phyloP scores from a whole-genome alignment of 345 rosid species.

The Moringa oleifera region DNA sequence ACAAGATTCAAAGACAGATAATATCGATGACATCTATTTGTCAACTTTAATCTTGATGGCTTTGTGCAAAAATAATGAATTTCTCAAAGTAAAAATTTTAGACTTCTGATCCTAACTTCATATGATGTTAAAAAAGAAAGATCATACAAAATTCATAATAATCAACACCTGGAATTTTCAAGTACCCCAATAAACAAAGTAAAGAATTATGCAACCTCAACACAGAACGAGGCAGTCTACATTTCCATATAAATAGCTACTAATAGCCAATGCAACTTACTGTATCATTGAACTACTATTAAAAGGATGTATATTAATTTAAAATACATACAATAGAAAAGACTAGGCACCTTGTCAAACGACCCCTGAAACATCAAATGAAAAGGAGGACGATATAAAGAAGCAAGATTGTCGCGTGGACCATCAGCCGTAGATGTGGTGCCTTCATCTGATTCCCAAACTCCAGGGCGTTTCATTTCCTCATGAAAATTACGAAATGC shows the following conservation, averaged over 20 bases:
- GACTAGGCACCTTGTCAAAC: constrained; percentile 64
- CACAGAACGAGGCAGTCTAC: no score
- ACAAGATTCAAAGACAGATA: neutral
- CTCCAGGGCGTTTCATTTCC: constrained; percentile 80
- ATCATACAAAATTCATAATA: no score
- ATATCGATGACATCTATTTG: no score
- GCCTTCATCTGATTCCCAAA: constrained; percentile 72
- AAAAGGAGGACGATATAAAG: constrained; percentile 91
- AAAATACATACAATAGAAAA: neutral
- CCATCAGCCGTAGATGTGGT: constrained; percentile 48
- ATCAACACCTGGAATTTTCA: no score
- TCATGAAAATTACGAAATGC: constrained; percentile 90
- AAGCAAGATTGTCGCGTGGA: constrained; percentile 86
- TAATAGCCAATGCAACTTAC: neutral
- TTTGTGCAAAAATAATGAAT: neutral
- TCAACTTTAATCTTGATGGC: neutral
- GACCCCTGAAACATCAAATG: constrained; percentile 83
- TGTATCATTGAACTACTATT: neutral
- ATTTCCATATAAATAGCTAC: neutral
- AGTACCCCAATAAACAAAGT: neutral
- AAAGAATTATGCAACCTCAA: neutral
- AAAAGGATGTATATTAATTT: no score
- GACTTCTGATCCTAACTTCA: no score
- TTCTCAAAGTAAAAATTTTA: no score
- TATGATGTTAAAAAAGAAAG: no score